Evolutionary conservation across 805 yeast species (phyloP).

Genomic region (Debaryomyces hansenii): DNA sequence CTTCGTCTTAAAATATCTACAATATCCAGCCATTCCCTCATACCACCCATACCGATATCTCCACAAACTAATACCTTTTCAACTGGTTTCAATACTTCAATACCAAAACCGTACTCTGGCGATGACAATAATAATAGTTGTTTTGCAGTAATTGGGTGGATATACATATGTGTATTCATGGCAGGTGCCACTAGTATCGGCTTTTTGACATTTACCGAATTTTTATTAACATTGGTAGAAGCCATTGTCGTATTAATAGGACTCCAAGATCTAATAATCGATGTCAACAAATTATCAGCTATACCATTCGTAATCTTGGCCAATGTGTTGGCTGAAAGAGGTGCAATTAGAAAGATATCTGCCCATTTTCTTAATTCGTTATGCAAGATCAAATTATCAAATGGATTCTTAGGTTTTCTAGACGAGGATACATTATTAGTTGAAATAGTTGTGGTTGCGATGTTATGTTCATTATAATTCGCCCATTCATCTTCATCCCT

Average conservation of each 20-base stretch:
- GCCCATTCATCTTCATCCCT: constrained; percentile 93
- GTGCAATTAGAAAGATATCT: constrained; percentile 46
- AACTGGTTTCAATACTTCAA: constrained; percentile 45
- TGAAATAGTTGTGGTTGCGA: constrained; percentile 12
- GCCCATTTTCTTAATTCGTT: constrained; percentile 49
- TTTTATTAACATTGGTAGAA: not conserved
- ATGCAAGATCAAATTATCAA: constrained; percentile 39
- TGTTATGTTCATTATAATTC: constrained; percentile 30
- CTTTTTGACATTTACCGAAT: constrained; percentile 22
- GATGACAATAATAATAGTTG: constrained; percentile 33
- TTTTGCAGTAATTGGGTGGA: constrained; percentile 45
- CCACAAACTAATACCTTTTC: constrained; percentile 49
- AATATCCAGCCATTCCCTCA: constrained; percentile 48
- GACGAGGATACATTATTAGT: not conserved
- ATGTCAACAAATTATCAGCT: constrained; percentile 44
- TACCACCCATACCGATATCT: constrained; percentile 51
- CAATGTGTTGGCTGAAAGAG: constrained; percentile 45
- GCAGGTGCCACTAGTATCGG: constrained; percentile 50
- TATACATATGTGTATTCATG: constrained; percentile 49
- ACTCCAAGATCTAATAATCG: constrained; percentile 44
- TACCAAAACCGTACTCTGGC: constrained; percentile 41
- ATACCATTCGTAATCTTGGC: constrained; percentile 46
- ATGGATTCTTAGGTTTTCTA: constrained; percentile 30
- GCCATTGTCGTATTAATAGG: constrained; percentile 15
- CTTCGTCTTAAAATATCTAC: constrained; percentile 43